phyloP scores from a whole-genome alignment of 2,329 filamentous ascomycete species.

The Fusarium citri region DNA sequence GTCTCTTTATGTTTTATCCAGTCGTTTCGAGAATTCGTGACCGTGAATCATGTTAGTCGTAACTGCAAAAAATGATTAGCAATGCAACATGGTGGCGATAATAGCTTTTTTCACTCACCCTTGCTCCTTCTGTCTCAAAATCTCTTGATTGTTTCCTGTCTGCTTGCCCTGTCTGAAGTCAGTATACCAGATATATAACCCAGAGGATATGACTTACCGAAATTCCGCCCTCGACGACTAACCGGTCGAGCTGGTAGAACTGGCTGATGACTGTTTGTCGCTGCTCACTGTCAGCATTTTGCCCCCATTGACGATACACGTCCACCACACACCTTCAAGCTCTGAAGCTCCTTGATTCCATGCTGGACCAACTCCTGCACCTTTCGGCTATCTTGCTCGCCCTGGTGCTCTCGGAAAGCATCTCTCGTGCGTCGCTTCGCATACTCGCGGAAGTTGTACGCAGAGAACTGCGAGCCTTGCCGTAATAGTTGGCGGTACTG shows the following conservation, averaged over 20 bases:
- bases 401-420: conserved; percentile 84
- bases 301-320: no score
- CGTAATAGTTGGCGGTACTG: conserved; percentile 94
- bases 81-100: neutral
- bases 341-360: conserved; percentile 85
- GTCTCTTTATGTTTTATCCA: conserved; percentile 16
- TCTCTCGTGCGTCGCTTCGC: conserved; percentile 90
- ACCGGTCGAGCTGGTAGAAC: conserved; percentile 90
- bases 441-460: conserved; percentile 99
- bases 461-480: conserved; percentile 85
- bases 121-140: conserved; percentile 81
- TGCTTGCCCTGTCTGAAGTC: conserved; percentile 71
- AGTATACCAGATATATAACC: conserved; percentile 5
- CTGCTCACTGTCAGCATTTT: conserved; percentile 59
- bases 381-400: conserved; percentile 77
- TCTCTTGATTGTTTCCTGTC: conserved; percentile 71
- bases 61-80: conserved; percentile 27
- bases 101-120: conserved; percentile 66
- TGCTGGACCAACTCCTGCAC: conserved; percentile 92
- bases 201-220: conserved; percentile 61
- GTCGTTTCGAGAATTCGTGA: conserved; percentile 14
- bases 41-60: conserved; percentile 27
- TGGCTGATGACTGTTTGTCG: conserved; percentile 95
- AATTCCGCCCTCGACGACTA: conserved; percentile 92
- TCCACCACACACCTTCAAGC: conserved; percentile 78